These are phyloP conservation scores for Plasmopara halstedii DNA, from an alignment of 352 stramenopile genomes.

Conservation along the genomic window DNA sequence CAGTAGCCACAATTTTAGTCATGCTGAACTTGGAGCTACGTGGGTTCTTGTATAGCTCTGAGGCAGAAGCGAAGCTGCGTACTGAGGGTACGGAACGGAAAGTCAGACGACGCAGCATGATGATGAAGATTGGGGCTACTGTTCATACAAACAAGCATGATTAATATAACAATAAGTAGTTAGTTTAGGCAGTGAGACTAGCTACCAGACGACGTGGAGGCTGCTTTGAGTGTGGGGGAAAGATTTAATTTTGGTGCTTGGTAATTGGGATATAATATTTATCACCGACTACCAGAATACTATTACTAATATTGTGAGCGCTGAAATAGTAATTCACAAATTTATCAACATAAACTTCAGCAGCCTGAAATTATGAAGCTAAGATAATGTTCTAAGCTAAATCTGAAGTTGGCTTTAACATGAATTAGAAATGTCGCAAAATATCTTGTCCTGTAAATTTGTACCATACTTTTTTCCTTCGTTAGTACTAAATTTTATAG, in stretches of 20 bases:
- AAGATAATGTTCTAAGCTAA: too few species aligned
- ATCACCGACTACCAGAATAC: too few species aligned
- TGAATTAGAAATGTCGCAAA: too few species aligned
- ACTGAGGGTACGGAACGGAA: constrained; percentile 13
- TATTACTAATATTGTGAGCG: too few species aligned
- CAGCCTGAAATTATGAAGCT: too few species aligned
- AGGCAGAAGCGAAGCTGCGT: constrained; percentile 16
- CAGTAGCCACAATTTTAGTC: constrained; percentile 92
- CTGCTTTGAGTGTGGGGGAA: not conserved
- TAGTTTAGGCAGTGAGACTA: not conserved
- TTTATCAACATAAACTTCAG: too few species aligned
- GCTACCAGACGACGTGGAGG: not conserved
- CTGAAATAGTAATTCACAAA: too few species aligned
- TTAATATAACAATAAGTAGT: not conserved
- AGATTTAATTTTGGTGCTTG: not conserved
- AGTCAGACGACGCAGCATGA: constrained; percentile 22
- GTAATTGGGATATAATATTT: too few species aligned
- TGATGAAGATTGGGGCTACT: constrained; percentile 1
- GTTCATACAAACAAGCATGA: not conserved
- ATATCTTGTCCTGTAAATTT: too few species aligned
- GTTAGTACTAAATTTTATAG: too few species aligned
- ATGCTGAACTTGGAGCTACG: constrained; percentile 82
- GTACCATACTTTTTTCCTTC: too few species aligned
- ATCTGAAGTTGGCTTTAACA: too few species aligned
- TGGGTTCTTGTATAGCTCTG: constrained; percentile 65